Evolutionary conservation across 2,329 filamentous ascomycete species (phyloP).

Genomic region (Beauveria pseudobassiana): DNA sequence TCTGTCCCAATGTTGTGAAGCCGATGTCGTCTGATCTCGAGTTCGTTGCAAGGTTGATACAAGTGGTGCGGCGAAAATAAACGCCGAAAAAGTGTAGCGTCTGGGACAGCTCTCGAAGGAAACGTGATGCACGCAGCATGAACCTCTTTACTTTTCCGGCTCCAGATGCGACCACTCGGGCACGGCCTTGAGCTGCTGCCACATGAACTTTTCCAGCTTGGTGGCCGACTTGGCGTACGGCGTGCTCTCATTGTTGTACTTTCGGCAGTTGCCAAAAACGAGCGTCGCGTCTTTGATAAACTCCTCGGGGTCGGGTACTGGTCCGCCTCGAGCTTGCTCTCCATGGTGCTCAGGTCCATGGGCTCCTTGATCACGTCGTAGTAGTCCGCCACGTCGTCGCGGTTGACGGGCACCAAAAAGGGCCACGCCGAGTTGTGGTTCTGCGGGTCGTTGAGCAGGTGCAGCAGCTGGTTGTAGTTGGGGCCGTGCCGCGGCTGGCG

Average conservation of each 20-base stretch:
- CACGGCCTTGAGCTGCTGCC: slow-evolving; percentile 81
- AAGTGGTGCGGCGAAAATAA: too few species aligned
- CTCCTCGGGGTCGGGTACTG: slow-evolving; percentile 88
- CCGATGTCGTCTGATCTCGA: neutral
- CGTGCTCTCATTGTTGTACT: slow-evolving; percentile 93
- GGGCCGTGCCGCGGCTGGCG: slow-evolving; percentile 92
- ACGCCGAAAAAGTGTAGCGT: too few species aligned
- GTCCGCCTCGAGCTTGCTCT: slow-evolving; percentile 88
- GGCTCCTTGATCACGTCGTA: slow-evolving; percentile 97
- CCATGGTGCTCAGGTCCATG: slow-evolving; percentile 96
- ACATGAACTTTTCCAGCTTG: slow-evolving; percentile 92
- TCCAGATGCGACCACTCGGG: slow-evolving; percentile 78
- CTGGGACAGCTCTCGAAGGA: too few species aligned
- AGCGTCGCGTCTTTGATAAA: slow-evolving; percentile 84
- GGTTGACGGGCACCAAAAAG: slow-evolving; percentile 87
- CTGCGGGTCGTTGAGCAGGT: slow-evolving; percentile 89
- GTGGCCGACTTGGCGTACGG: slow-evolving; percentile 93
- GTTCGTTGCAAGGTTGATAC: too few species aligned
- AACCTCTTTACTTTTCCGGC: slow-evolving; percentile 32
- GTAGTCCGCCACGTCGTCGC: slow-evolving; percentile 96
- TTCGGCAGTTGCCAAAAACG: slow-evolving; percentile 89
- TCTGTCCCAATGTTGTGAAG: neutral
- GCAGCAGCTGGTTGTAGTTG: slow-evolving; percentile 89
- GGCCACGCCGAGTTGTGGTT: slow-evolving; percentile 93
- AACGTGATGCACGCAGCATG: neutral